phyloP scores from a whole-genome alignment of 2,329 filamentous ascomycete species.

The Hymenoscyphus occultus region DNA sequence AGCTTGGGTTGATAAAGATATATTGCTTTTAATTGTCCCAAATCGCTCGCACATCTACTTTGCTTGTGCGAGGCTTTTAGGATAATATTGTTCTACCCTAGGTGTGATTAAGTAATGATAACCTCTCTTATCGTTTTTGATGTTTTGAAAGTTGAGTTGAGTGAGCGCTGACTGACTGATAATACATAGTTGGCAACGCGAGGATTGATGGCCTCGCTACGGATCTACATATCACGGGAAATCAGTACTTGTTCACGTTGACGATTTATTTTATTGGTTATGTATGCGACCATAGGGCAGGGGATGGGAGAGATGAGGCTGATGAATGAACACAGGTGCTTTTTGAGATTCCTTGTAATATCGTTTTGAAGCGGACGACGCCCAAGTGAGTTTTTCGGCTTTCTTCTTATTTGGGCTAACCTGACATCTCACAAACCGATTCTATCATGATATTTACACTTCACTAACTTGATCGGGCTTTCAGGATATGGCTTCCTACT shows the following conservation, averaged over 20 bases:
- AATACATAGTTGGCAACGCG: slow-evolving; percentile 52
- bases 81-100: no score
- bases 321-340: slow-evolving; percentile 37
- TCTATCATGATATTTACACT: no score
- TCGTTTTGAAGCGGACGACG: slow-evolving; percentile 58
- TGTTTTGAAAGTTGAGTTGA: not conserved
- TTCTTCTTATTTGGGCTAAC: not conserved
- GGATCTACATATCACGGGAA: slow-evolving; percentile 54
- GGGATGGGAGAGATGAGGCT: not conserved
- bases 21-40: no score
- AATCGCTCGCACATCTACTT: no score
- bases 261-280: slow-evolving; percentile 66
- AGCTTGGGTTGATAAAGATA: no score
- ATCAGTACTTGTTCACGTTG: slow-evolving; percentile 62
- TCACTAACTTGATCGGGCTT: no score
- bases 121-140: not conserved
- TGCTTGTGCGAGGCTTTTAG: no score
- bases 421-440: no score
- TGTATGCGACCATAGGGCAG: slow-evolving; percentile 28
- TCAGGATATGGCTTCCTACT: slow-evolving; percentile 52
- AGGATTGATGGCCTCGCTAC: slow-evolving; percentile 52
- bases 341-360: slow-evolving; percentile 62
- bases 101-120: no score
- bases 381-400: slow-evolving; percentile 14
- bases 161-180: not conserved